These are phyloP conservation scores for Xylaria castorea DNA, from an alignment of 495 filamentous ascomycete species.

Conservation along the genomic window DNA sequence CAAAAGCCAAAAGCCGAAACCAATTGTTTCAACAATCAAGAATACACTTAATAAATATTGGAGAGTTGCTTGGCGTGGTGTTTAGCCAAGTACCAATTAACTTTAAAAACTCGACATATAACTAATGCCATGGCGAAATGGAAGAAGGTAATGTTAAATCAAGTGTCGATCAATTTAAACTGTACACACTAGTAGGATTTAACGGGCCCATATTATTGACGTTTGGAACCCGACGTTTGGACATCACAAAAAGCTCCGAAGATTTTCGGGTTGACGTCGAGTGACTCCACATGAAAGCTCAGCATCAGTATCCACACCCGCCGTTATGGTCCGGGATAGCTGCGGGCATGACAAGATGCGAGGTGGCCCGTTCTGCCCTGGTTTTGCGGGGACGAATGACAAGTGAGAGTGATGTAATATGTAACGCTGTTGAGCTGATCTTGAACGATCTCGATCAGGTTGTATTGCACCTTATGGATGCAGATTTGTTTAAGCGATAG, in stretches of 20 bases:
- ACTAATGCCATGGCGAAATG: background rate
- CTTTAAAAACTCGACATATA: background rate
- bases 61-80: background rate
- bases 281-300: constrained; percentile 3
- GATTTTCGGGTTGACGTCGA: constrained; percentile 12
- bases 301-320: constrained; percentile 3
- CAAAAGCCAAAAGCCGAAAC: background rate
- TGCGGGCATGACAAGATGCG: background rate
- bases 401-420: constrained; percentile 1
- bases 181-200: background rate
- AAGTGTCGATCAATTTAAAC: background rate
- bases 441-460: constrained; percentile 18
- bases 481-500: background rate
- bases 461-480: background rate
- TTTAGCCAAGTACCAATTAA: background rate
- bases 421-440: constrained; percentile 7
- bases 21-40: background rate
- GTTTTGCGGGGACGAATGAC: constrained; percentile 4
- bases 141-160: background rate
- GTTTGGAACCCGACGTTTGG: too few species aligned
- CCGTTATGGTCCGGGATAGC: constrained; percentile 12
- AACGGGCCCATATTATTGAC: background rate
- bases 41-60: background rate
- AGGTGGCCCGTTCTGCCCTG: constrained; percentile 1
- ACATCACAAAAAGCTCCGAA: constrained; percentile 5